Percentiles rank a stretch among this genome's conserved stretches.
Evolutionary conservation across 2,329 filamentous ascomycete genomes (phyloP).

Genomic region (Ceratocystis cacaofunesta): DNA sequence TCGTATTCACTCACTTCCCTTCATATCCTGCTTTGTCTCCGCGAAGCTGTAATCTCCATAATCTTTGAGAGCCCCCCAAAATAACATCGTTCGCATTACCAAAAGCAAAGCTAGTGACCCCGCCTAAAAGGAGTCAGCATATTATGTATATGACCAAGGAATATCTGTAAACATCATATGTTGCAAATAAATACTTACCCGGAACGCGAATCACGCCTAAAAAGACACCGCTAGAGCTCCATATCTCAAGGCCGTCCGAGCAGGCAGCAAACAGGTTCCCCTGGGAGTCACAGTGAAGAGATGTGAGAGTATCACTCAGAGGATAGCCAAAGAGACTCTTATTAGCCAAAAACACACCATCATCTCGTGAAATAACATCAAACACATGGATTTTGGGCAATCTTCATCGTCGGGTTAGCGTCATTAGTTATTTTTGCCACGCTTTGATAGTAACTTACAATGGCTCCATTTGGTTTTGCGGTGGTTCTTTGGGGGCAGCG

Average conservation of each 20-base stretch:
- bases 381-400: constrained; percentile 25
- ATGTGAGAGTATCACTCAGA: constrained; percentile 32
- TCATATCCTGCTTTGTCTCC: neutral
- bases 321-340: constrained; percentile 37
- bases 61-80: constrained; percentile 8
- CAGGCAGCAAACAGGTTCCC: constrained; percentile 37
- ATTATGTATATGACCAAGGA: neutral
- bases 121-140: constrained; percentile 11
- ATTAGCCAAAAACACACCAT: constrained; percentile 30
- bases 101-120: constrained; percentile 15
- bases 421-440: neutral
- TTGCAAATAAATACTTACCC: constrained; percentile 20
- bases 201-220: constrained; percentile 31
- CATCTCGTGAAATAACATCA: constrained; percentile 22
- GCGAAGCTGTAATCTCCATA: constrained; percentile 14
- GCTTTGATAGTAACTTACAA: neutral
- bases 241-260: constrained; percentile 35
- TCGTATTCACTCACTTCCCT: neutral
- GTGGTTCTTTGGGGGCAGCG: constrained; percentile 20
- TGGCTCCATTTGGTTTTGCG: neutral
- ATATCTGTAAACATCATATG: neutral
- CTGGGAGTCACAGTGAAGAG: constrained; percentile 32
- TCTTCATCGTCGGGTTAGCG: neutral
- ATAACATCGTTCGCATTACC: constrained; percentile 13
- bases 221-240: constrained; percentile 31